Evolutionary conservation across 2,329 filamentous ascomycete genomes (phyloP).

Genomic region (Coleophoma eucalyptorum): DNA sequence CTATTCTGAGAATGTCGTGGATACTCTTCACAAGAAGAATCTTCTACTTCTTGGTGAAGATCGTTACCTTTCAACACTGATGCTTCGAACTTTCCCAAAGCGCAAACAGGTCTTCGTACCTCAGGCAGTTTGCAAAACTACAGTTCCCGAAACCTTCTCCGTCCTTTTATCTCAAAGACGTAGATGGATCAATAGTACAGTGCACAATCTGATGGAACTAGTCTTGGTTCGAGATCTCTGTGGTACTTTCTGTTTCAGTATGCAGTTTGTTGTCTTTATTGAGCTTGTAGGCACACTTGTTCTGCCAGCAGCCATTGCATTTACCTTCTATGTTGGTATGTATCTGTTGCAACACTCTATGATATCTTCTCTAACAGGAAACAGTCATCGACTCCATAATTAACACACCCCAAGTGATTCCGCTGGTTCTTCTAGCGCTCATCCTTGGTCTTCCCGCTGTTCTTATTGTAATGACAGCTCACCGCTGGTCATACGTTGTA

Average conservation of each 20-base stretch:
- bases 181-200: constrained; percentile 98
- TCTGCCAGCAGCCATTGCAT: constrained; percentile 90
- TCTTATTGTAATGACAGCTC: constrained; percentile 88
- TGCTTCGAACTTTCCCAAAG: constrained; percentile 98
- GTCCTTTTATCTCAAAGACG: constrained; percentile 91
- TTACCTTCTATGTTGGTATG: constrained; percentile 94
- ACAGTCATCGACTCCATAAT: constrained; percentile 83
- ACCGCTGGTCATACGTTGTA: constrained; percentile 84
- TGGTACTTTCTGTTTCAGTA: constrained; percentile 99
- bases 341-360: constrained; percentile 17
- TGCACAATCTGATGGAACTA: constrained; percentile 98
- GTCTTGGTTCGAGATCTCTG: constrained; percentile 93
- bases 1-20: constrained; percentile 98
- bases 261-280: constrained; percentile 98
- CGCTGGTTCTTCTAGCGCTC: constrained; percentile 80
- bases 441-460: constrained; percentile 92
- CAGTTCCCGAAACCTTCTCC: constrained; percentile 87
- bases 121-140: constrained; percentile 98
- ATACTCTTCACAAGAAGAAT: constrained; percentile 98
- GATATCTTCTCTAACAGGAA: constrained; percentile 7
- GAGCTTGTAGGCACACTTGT: constrained; percentile 94
- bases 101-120: constrained; percentile 98
- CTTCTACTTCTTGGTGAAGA: constrained; percentile 87
- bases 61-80: constrained; percentile 92
- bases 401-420: constrained; percentile 77